Evolutionary conservation across 148 eudicot species (phyloP), one percentile per base, ranked within the genome.

Genomic region (Amaranthus hypochondriacus): DNA sequence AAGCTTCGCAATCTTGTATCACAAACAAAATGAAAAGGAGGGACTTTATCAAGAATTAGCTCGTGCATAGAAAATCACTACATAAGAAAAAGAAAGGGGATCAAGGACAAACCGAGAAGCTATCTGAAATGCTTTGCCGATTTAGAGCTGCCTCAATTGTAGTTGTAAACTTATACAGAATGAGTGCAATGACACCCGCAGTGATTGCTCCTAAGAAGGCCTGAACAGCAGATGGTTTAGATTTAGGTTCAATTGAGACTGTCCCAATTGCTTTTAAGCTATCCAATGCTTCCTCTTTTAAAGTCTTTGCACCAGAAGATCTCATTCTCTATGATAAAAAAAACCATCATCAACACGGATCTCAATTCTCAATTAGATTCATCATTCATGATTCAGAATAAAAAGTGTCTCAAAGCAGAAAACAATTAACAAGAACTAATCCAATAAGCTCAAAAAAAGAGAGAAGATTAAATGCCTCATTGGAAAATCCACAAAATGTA

Each of bases 281-380:
- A 54, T 91, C 93, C 80, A 89, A n/a, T 11, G 98, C 98, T 61
- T 89, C 98, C 69, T 91, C 97, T 69, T 86, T 88, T 73, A 91
- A 51, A 21, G 96, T 84, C 73, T 84, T 87, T 11, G 76, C 90
- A 62, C 97, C 97, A 4, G 90, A 46, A 14, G 98, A 89, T 82
- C 98, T 91, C 76, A 88, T 78, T 87, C 77, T 84, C 97, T 94
- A 73, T 59, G 11, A 66, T 72, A 68, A 79, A 66, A 69, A 72
- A 74, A 72, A 74, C 67, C 6, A 75, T 18, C 76, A 28, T 28
- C 77, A 80, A 44, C 11, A 66, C 57, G 14, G 50, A 50, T 65
- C 43, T 56, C 10, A 47, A 73, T 48, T 15, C 42, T 12, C 39
- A 51, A 60, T 28, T 28, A 28, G 39, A 28, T 28, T 28, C 39